Evolutionary conservation across 2,329 filamentous ascomycete species (phyloP).

Genomic region (Fusarium anthophilum): DNA sequence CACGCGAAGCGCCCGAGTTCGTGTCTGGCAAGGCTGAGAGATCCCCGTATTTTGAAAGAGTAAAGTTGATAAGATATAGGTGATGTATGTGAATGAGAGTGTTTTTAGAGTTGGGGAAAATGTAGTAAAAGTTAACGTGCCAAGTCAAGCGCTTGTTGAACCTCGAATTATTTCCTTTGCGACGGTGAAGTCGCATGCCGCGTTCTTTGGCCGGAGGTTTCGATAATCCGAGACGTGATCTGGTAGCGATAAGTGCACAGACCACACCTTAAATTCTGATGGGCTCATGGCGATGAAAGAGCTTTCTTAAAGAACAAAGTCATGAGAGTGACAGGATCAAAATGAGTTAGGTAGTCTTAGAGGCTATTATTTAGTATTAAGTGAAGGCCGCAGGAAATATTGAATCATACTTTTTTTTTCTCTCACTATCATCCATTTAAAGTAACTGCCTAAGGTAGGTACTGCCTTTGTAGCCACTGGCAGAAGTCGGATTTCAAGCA

Average conservation of each 20-base stretch:
- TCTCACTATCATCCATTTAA: neutral
- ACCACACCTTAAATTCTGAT: conserved; percentile 49
- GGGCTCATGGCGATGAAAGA: neutral
- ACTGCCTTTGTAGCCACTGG: conserved; percentile 7
- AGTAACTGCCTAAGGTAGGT: neutral
- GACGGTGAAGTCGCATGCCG: conserved; percentile 14
- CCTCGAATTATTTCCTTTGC: conserved; percentile 7
- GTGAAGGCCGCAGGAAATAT: neutral
- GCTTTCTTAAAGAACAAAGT: neutral
- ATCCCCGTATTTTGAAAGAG: neutral
- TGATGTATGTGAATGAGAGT: neutral
- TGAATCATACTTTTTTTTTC: neutral
- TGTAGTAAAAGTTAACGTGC: neutral
- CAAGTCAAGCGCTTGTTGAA: conserved; percentile 1
- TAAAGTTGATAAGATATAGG: neutral
- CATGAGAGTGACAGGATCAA: neutral
- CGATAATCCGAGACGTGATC: conserved; percentile 36
- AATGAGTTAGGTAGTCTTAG: neutral
- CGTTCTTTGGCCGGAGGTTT: conserved; percentile 11
- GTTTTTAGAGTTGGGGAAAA: neutral
- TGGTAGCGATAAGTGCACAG: conserved; percentile 37
- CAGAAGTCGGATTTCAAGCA: conserved; percentile 27
- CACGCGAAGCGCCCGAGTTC: neutral
- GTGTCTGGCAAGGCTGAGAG: neutral
- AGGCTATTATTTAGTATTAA: neutral